A percentile compares a stretch with the other conserved stretches of the same genome.
phyloP scores from a whole-genome alignment of 2,329 filamentous ascomycete genomes.

The Sphaerulina populicola region DNA sequence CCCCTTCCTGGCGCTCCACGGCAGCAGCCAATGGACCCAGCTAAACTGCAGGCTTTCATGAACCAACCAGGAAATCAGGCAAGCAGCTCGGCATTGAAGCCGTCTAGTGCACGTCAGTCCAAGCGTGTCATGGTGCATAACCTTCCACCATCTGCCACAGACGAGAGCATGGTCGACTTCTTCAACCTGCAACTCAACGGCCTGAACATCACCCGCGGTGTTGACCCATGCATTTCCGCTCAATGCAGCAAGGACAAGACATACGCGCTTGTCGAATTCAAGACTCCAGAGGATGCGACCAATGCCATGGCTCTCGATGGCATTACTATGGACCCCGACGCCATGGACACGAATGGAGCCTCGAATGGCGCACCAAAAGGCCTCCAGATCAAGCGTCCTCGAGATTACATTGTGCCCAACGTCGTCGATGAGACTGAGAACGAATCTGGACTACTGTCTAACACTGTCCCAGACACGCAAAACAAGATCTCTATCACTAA shows the following conservation, averaged over 20 bases:
- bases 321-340: constrained; percentile 69
- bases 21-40: constrained; percentile 91
- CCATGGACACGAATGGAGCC: constrained; percentile 44
- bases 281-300: constrained; percentile 76
- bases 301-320: constrained; percentile 85
- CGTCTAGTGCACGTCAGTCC: constrained; percentile 84
- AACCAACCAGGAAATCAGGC: constrained; percentile 68
- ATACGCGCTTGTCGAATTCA: constrained; percentile 88
- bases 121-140: constrained; percentile 88
- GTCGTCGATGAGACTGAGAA: constrained; percentile 64
- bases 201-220: constrained; percentile 78
- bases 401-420: constrained; percentile 92
- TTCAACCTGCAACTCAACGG: constrained; percentile 97
- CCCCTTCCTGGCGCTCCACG: constrained; percentile 89
- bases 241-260: constrained; percentile 70
- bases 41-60: constrained; percentile 90
- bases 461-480: constrained; percentile 76
- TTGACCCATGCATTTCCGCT: constrained; percentile 75
- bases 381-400: constrained; percentile 74
- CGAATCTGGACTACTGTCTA: constrained; percentile 68
- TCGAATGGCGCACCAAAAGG: constrained; percentile 49
- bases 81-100: constrained; percentile 73
- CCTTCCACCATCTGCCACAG: constrained; percentile 61
- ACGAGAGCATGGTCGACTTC: constrained; percentile 70
- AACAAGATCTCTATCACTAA: constrained; percentile 94